Percentiles rank a stretch among this genome's conserved stretches.
phyloP scores from a whole-genome alignment of 176 grass and related monocot species.

The Triticum urartu region DNA sequence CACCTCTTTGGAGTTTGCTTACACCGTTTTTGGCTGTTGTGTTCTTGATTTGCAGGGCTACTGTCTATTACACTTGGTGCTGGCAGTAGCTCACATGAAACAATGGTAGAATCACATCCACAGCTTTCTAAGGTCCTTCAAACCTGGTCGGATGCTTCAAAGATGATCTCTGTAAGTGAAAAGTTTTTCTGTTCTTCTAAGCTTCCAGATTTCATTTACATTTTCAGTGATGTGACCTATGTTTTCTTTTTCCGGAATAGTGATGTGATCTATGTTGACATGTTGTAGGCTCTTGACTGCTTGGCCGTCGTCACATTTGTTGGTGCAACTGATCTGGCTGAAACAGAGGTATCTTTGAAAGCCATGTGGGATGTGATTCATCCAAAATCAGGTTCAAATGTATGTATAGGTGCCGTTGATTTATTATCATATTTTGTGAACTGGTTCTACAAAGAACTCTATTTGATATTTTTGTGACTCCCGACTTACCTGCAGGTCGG shows the following conservation, averaged over 20 bases:
- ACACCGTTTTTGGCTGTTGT: neutral
- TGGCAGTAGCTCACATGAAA: slow-evolving; percentile 53
- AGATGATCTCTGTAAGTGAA: slow-evolving; percentile 65
- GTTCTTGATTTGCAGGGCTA: slow-evolving; percentile 49
- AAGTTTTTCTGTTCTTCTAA: neutral
- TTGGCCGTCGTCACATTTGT: slow-evolving; percentile 71
- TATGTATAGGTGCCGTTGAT: slow-evolving; percentile 31
- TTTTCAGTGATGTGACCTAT: neutral
- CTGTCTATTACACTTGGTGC: slow-evolving; percentile 69
- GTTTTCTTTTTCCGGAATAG: neutral
- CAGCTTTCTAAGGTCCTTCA: slow-evolving; percentile 62
- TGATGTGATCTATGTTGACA: neutral
- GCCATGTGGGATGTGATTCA: slow-evolving; percentile 88
- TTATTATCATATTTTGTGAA: neutral
- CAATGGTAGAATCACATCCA: slow-evolving; percentile 64
- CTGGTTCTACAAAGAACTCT: neutral
- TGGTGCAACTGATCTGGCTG: slow-evolving; percentile 73
- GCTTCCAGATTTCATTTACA: neutral
- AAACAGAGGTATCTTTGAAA: slow-evolving; percentile 68
- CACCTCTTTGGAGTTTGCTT: slow-evolving; percentile 12
- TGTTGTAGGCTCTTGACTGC: slow-evolving; percentile 66
- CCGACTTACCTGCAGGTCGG: slow-evolving; percentile 57
- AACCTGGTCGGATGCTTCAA: slow-evolving; percentile 57
- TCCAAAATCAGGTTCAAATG: slow-evolving; percentile 84
- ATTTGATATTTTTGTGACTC: neutral